Conservation (phyloP, 331 rosid species). For the Pyrus hybrid region DNA sequence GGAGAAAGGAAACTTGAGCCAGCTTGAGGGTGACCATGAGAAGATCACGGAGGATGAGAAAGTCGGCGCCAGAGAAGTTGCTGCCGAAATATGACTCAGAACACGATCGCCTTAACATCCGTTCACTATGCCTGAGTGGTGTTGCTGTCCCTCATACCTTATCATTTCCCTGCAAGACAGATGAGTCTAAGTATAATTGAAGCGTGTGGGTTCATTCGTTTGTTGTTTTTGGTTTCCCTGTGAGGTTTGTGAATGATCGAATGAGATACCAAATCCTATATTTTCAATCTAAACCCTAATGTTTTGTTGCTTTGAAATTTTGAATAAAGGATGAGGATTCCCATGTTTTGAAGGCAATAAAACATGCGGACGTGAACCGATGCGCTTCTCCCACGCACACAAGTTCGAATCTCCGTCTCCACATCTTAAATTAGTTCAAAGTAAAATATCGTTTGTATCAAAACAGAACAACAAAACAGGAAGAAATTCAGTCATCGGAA, state of each 20-base stretch:
- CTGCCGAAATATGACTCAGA: conserved; percentile 20
- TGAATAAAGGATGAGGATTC: conserved; percentile 5
- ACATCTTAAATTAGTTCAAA: no score
- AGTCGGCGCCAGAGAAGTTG: conserved; percentile 41
- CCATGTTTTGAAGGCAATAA: background rate
- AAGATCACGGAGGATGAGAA: conserved; percentile 29
- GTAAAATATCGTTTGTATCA: background rate
- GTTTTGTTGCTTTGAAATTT: background rate
- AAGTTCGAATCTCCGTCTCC: background rate
- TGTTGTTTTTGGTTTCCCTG: conserved; percentile 27
- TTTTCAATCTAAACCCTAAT: conserved; percentile 6
- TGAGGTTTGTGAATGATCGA: conserved; percentile 28
- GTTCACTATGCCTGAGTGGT: background rate
- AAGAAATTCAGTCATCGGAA: background rate
- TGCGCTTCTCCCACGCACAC: background rate
- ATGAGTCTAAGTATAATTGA: conserved; percentile 15
- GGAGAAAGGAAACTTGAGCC: conserved; percentile 95
- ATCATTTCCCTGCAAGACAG: conserved; percentile 11
- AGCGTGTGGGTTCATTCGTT: conserved; percentile 37
- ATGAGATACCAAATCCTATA: conserved; percentile 34
- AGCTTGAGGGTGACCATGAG: conserved; percentile 84
- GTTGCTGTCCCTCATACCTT: conserved; percentile 22
- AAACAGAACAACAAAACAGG: background rate
- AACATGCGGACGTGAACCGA: background rate
- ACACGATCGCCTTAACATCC: background rate